Conservation (phyloP, 108 stramenopile genomes). For the Epipyxis sp. region DNA sequence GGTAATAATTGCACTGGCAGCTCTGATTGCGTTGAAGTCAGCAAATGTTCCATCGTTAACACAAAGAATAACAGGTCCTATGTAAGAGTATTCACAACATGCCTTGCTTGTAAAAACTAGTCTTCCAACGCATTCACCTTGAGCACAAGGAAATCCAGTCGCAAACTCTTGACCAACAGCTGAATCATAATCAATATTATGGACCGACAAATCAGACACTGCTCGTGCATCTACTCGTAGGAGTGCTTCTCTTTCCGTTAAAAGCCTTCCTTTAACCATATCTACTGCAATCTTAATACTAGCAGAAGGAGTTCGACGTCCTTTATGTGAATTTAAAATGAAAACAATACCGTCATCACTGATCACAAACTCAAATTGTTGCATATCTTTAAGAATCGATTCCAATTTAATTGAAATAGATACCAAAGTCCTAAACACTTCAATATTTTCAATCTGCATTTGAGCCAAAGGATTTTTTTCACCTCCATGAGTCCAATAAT, state of each 20-base stretch:
- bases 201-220: neutral
- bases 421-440: neutral
- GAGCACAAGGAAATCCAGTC: neutral
- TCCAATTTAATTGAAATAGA: neutral
- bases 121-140: neutral
- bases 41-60: neutral
- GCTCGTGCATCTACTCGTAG: neutral
- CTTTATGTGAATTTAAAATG: neutral
- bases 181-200: neutral
- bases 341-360: neutral
- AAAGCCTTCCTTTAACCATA: neutral
- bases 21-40: neutral
- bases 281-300: neutral
- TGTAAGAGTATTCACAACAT: neutral
- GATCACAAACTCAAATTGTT: constrained; percentile 19
- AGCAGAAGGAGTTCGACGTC: neutral
- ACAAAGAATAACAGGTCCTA: neutral
- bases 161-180: neutral
- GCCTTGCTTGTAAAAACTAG: neutral
- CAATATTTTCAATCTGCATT: neutral
- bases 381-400: neutral
- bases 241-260: neutral
- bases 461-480: neutral
- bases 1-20: neutral
- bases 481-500: neutral